Evolutionary conservation across 2,329 filamentous ascomycete species (phyloP).

Genomic region (Talaromyces sp.): DNA sequence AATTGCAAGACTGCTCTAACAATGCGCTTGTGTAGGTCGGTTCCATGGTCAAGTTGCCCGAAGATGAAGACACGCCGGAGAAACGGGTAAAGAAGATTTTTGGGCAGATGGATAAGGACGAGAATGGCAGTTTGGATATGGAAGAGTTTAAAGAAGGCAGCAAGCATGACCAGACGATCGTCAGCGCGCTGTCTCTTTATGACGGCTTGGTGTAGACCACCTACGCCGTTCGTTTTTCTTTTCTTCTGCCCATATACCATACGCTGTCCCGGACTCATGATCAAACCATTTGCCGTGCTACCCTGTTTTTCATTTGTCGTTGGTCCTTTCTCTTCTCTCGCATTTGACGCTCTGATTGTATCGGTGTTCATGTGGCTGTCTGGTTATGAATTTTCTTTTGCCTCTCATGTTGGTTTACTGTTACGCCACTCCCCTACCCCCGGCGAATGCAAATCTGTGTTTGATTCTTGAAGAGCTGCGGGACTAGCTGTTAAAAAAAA

Average conservation of each 20-base stretch:
- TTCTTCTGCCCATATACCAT: neutral
- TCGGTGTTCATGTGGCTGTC: constrained; percentile 5
- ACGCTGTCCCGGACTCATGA: neutral
- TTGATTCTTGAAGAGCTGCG: neutral
- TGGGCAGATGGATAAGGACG: constrained; percentile 99
- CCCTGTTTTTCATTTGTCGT: neutral
- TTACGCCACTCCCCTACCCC: neutral
- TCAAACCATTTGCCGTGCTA: neutral
- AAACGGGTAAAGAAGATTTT: constrained; percentile 98
- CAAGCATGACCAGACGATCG: constrained; percentile 97
- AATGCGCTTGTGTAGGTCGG: constrained; percentile 63
- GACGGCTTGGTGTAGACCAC: constrained; percentile 74
- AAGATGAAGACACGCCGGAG: constrained; percentile 98
- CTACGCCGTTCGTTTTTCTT: neutral
- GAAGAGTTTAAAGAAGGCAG: constrained; percentile 98
- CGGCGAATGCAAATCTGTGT: neutral
- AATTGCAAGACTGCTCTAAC: constrained; percentile 10
- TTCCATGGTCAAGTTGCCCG: constrained; percentile 97
- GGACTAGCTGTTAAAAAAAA: neutral
- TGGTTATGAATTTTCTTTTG: neutral
- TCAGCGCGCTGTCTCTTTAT: constrained; percentile 92
- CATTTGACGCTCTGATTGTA: neutral
- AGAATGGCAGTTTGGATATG: constrained; percentile 95
- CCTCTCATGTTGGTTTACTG: neutral
- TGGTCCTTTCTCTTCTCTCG: neutral